These are phyloP conservation scores for Hortiboletus flavorubellus DNA, from an alignment of 768 basidiomycete species.

Conservation along the genomic window DNA sequence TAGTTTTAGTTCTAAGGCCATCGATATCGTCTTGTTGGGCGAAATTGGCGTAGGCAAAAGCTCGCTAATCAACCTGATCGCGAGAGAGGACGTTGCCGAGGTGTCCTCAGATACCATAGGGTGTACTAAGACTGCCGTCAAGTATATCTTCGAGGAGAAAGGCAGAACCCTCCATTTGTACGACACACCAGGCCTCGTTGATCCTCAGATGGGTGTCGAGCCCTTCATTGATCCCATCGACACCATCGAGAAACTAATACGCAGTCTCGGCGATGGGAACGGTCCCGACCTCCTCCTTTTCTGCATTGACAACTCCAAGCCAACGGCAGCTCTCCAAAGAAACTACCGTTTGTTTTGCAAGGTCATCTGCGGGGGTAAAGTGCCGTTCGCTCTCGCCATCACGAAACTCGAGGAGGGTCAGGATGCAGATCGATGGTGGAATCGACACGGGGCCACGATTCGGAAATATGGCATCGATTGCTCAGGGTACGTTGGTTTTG, in stretches of 20 bases:
- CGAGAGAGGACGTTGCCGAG: conserved; percentile 21
- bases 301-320: conserved; percentile 28
- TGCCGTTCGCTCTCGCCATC: conserved; percentile 29
- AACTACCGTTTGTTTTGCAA: conserved; percentile 29
- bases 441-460: conserved; percentile 17
- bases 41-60: conserved; percentile 38
- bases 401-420: conserved; percentile 28
- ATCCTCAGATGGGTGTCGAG: conserved; percentile 19
- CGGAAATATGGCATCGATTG: conserved; percentile 14
- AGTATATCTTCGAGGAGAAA: conserved; percentile 25
- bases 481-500: conserved; percentile 34
- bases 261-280: conserved; percentile 23
- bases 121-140: conserved; percentile 29
- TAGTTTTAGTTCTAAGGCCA: conserved; percentile 5
- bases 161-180: conserved; percentile 24
- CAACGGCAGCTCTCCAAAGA: conserved; percentile 24
- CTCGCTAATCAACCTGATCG: conserved; percentile 41
- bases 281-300: conserved; percentile 31
- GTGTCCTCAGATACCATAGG: conserved; percentile 32
- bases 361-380: conserved; percentile 23
- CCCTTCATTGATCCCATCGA: conserved; percentile 23
- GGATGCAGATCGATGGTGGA: conserved; percentile 36
- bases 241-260: conserved; percentile 29
- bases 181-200: conserved; percentile 35
- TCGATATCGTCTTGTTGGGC: conserved; percentile 37